Percentiles rank a stretch among this genome's conserved stretches.
Conservation (phyloP, 805 yeast genomes). For the Yarrowia bubula region DNA sequence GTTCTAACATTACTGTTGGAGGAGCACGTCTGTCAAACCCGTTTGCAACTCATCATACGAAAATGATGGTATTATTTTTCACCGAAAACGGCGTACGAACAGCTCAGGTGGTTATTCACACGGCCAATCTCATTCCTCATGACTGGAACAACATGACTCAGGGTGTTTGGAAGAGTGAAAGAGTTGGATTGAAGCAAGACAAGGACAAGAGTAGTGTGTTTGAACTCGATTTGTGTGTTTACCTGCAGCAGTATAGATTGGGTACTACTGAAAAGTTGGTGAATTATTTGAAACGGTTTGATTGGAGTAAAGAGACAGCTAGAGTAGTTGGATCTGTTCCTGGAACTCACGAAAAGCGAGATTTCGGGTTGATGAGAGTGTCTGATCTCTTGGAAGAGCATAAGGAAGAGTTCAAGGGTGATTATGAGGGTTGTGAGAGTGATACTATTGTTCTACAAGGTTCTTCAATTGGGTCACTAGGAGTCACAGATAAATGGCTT, state of each 20-base stretch:
- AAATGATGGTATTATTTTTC: slow-evolving; percentile 38
- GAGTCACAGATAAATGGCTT: slow-evolving; percentile 32
- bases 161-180: slow-evolving; percentile 35
- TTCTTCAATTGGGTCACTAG: slow-evolving; percentile 37
- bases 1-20: slow-evolving; percentile 32
- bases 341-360: slow-evolving; percentile 31
- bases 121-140: slow-evolving; percentile 38
- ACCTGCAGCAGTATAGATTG: slow-evolving; percentile 34
- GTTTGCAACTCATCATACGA: slow-evolving; percentile 39
- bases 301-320: slow-evolving; percentile 35
- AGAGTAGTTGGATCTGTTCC: slow-evolving; percentile 38
- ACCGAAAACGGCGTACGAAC: neutral
- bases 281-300: slow-evolving; percentile 31
- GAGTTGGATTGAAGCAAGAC: neutral
- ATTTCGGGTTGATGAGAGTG: neutral
- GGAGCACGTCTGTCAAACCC: slow-evolving; percentile 30
- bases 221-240: slow-evolving; percentile 34
- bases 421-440: neutral
- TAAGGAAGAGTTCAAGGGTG: neutral
- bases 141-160: slow-evolving; percentile 40
- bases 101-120: slow-evolving; percentile 37
- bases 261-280: slow-evolving; percentile 28
- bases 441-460: slow-evolving; percentile 32
- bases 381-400: neutral
- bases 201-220: slow-evolving; percentile 27